Conservation (phyloP, 164 flowering plant species). For the Nymphaea colorata region DNA sequence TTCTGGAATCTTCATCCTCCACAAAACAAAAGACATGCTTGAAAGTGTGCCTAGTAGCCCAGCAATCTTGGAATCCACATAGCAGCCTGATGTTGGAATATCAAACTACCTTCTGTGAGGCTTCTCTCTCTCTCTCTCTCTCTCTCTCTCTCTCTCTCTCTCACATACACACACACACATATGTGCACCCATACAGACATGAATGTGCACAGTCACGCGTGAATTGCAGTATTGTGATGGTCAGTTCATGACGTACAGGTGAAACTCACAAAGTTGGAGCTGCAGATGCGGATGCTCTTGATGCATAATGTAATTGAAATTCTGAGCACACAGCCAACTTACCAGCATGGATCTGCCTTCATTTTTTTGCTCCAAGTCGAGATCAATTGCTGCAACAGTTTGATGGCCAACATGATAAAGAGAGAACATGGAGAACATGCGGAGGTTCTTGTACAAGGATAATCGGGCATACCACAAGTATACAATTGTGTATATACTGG, state of each 20-base stretch:
- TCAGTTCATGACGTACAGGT: background rate
- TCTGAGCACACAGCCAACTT: background rate
- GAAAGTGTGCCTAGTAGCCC: conserved; percentile 6
- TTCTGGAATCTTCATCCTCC: conserved; percentile 75
- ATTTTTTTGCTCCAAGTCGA: background rate
- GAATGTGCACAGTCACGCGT: background rate
- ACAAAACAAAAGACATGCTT: conserved; percentile 71
- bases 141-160: background rate
- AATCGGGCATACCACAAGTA: background rate
- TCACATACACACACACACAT: background rate
- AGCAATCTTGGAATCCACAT: conserved; percentile 5
- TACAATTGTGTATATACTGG: background rate
- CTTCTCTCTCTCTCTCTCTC: background rate
- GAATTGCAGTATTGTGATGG: background rate
- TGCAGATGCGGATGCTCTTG: background rate
- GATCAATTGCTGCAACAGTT: background rate
- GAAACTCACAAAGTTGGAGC: background rate
- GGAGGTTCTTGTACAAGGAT: background rate
- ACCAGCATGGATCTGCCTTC: background rate
- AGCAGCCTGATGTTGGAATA: background rate
- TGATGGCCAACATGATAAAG: background rate
- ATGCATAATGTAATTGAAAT: background rate
- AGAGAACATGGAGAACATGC: background rate
- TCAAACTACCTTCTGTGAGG: background rate
- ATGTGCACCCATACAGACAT: background rate